Conservation (phyloP, 1,139 yeast species). For the Blastobotrys arbuscula region DNA sequence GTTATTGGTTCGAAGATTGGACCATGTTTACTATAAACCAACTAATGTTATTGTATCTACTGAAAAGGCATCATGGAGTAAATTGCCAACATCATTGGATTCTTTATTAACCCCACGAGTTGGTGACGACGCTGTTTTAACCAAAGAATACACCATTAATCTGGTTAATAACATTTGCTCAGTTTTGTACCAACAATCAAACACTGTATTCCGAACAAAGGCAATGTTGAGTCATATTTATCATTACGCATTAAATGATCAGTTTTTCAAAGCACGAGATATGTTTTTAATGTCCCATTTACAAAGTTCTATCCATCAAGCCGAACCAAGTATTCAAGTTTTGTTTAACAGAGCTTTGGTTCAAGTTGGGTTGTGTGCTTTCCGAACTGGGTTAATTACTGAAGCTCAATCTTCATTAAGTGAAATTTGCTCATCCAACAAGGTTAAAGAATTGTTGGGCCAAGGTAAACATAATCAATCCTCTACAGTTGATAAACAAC, state of each 20-base stretch:
- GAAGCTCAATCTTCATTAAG: constrained; percentile 86
- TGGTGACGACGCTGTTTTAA: constrained; percentile 11
- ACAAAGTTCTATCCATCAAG: constrained; percentile 73
- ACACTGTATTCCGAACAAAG: constrained; percentile 66
- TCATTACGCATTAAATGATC: constrained; percentile 84
- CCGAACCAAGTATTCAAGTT: constrained; percentile 84
- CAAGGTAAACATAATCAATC: constrained; percentile 62
- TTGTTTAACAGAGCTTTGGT: constrained; percentile 92
- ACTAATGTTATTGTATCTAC: constrained; percentile 60
- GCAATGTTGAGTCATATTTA: constrained; percentile 84
- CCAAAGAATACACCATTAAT: constrained; percentile 41
- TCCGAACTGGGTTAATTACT: constrained; percentile 78
- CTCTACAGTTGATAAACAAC: constrained; percentile 59
- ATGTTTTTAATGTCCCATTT: constrained; percentile 81
- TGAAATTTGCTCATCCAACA: constrained; percentile 81
- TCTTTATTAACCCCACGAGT: constrained; percentile 36
- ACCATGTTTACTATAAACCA: constrained; percentile 92
- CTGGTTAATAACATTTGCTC: constrained; percentile 63
- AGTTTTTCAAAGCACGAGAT: constrained; percentile 79
- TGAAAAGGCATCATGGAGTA: constrained; percentile 69
- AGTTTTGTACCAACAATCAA: constrained; percentile 60
- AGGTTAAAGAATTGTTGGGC: constrained; percentile 89
- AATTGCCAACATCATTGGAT: constrained; percentile 34
- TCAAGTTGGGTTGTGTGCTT: constrained; percentile 93
- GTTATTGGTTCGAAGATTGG: constrained; percentile 77